These are phyloP conservation scores for Aureobasidium sp. DNA, from an alignment of 2,329 filamentous ascomycete species.

Conservation along the genomic window DNA sequence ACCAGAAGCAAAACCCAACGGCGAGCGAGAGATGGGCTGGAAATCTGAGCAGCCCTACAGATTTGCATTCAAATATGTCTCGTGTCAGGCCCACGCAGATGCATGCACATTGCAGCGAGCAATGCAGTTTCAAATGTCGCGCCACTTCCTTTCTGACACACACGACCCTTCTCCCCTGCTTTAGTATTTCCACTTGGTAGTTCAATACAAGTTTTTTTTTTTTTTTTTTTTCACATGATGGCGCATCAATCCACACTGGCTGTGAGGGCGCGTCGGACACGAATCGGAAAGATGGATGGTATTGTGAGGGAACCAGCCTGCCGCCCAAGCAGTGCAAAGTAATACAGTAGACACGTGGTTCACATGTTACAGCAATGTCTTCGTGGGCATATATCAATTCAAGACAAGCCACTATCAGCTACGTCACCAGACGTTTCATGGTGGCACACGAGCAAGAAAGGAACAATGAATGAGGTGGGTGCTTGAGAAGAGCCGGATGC, in stretches of 20 bases:
- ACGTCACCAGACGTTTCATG: slow-evolving; percentile 1
- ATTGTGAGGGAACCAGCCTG: too few species aligned
- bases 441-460: background rate
- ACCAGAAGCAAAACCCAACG: background rate
- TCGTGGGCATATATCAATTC: background rate
- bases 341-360: too few species aligned
- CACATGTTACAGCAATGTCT: background rate
- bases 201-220: background rate
- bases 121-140: slow-evolving; percentile 1
- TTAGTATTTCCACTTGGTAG: background rate
- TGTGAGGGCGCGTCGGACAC: background rate
- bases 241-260: background rate
- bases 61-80: background rate
- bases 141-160: background rate
- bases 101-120: background rate
- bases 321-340: background rate
- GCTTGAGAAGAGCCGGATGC: slow-evolving; percentile 4
- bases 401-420: slow-evolving; percentile 3
- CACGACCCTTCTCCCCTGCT: background rate
- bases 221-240: background rate
- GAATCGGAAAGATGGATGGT: too few species aligned
- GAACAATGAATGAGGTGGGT: background rate
- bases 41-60: background rate
- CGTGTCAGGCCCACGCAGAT: background rate
- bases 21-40: too few species aligned